Base-by-base conservation (phyloP, 495 filamentous ascomycete genomes). In the Penicillium tannophilum region DNA sequence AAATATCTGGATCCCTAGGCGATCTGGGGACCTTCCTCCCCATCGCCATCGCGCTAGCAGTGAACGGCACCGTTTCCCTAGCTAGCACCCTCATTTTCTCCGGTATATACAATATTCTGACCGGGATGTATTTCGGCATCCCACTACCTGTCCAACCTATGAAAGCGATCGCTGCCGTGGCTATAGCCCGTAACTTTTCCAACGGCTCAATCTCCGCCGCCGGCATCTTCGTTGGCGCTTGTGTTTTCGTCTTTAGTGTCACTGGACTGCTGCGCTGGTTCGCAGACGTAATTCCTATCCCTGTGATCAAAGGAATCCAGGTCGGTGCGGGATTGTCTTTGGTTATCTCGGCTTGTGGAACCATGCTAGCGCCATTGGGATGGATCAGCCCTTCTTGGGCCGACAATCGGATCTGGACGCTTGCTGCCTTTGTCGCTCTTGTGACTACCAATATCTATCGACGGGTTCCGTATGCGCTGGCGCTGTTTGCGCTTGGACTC, bases 251-350 rank as follows among this genome's bases (percentile, higher is more conserved):
- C 14, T 85, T 96, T 63, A 91, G 88, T 63, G 57, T 88, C 4
- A 95, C 91, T 0, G 88, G 93, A 12, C 72, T 92, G 10, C 75
- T 97, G 8, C 76, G 74, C 47, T 88, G 86, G 81, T 85, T 90
- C 55, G 82, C 86, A 8, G 68, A 76, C n/a, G 77, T 83, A 8
- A 88, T 96, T 24, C 93, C 93, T 1, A 82, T 90, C 17, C 90
- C 92, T 4, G 86, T 98, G 4, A 84, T 98, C 54, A 96, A 94
- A 67, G 93, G 93, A 11, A 96, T 98, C 64, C 93, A 98, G 72
- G 84, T 96, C 47, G 93, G 93, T 24, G 92, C 93, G 4, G 93
- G 92, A 0, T 74, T 98, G 24, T 87, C 85, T 12, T 81, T 98
- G 12, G 79, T 90, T 44, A 84, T 93, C 52, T 88, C 89, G 23